Evolutionary conservation across 768 basidiomycete genomes (phyloP).

Genomic region (Lepiota venenata): DNA sequence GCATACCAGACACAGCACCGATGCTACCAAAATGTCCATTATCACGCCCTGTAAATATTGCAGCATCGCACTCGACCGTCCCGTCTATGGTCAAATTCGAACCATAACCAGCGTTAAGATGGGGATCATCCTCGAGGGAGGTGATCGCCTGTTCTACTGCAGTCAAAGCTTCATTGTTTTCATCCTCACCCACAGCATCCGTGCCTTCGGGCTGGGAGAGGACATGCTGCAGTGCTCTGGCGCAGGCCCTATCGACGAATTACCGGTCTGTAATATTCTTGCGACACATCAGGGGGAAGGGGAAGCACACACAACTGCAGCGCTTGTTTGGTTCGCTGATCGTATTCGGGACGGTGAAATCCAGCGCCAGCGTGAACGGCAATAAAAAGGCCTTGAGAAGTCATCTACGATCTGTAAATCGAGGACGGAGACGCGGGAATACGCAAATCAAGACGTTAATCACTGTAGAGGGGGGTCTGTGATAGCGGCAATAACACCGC

Average conservation of each 20-base stretch:
- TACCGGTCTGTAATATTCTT: not conserved
- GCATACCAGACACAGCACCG: slow-evolving; percentile 66
- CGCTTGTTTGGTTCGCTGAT: slow-evolving; percentile 50
- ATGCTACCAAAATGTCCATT: slow-evolving; percentile 55
- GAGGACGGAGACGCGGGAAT: slow-evolving; percentile 6
- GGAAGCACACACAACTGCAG: slow-evolving; percentile 47
- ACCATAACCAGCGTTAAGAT: slow-evolving; percentile 77
- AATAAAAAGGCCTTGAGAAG: slow-evolving; percentile 31
- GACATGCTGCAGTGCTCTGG: slow-evolving; percentile 24
- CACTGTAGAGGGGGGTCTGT: not conserved
- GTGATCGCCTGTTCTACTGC: slow-evolving; percentile 53
- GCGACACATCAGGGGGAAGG: not conserved
- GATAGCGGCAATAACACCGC: too few species aligned
- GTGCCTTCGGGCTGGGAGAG: not conserved
- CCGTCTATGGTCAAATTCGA: slow-evolving; percentile 78
- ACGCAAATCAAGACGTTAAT: not conserved
- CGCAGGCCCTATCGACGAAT: slow-evolving; percentile 45
- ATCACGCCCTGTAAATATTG: slow-evolving; percentile 53
- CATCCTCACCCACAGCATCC: not conserved
- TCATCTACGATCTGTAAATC: slow-evolving; percentile 13
- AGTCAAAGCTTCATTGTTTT: slow-evolving; percentile 26
- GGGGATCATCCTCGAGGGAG: slow-evolving; percentile 61
- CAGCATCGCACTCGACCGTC: slow-evolving; percentile 78
- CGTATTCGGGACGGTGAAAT: slow-evolving; percentile 44
- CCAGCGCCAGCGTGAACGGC: slow-evolving; percentile 83